These are phyloP conservation scores for Aurifilum marmelostoma DNA, from an alignment of 2,329 filamentous ascomycete genomes.

Conservation along the genomic window DNA sequence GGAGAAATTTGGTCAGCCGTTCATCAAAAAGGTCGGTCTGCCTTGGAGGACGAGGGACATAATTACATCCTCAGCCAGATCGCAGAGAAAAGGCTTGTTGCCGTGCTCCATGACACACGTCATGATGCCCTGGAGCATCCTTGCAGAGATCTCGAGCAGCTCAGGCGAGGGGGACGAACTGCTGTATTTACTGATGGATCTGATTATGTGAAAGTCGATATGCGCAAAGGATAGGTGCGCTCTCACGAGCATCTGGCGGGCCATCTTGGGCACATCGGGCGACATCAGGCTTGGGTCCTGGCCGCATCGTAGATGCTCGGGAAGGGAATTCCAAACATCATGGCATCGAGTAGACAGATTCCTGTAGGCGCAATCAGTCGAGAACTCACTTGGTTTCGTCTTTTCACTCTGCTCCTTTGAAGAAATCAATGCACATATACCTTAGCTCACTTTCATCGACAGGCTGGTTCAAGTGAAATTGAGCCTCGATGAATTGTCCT, in stretches of 20 bases:
- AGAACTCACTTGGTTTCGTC: not conserved
- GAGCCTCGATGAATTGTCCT: not conserved
- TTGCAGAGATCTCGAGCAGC: constrained; percentile 8
- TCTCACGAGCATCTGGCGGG: not conserved
- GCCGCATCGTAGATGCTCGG: constrained; percentile 1
- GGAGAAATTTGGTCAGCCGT: not conserved
- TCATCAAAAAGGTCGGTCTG: too few relatives aligned
- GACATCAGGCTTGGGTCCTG: not conserved
- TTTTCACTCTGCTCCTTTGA: not conserved
- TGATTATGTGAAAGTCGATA: not conserved
- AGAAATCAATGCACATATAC: not conserved
- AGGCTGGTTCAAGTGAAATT: not conserved
- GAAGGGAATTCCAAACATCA: constrained; percentile 6
- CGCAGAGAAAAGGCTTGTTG: not conserved
- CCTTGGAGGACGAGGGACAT: too few relatives aligned
- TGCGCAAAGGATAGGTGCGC: constrained; percentile 5
- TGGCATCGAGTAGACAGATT: constrained; percentile 4
- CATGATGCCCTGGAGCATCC: constrained; percentile 10
- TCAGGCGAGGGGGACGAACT: not conserved
- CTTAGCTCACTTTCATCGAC: constrained; percentile 3
- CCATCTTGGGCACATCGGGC: not conserved
- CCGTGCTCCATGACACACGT: not conserved
- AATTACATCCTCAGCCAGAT: constrained; percentile 10
- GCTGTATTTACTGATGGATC: not conserved
- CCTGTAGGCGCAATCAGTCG: not conserved